These are phyloP conservation scores for Fereydounia khargensis DNA, from an alignment of 1,284 basidiomycete species.

Conservation along the genomic window DNA sequence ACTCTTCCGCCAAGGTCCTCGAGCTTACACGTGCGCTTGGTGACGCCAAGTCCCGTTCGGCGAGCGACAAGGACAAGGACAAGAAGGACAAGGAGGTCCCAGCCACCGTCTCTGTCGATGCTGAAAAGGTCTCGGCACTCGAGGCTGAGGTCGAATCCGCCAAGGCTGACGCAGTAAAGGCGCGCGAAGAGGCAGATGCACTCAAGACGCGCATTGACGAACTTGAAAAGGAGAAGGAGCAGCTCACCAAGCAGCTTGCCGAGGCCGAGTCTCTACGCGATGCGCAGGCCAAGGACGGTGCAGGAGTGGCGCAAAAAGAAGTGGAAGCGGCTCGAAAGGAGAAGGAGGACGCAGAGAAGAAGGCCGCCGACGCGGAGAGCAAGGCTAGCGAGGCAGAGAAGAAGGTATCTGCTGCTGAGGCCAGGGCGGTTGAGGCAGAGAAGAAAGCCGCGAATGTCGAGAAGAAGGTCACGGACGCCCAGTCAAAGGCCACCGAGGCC, in stretches of 20 bases:
- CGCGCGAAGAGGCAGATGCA: slow-evolving; percentile 3
- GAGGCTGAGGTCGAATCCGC: slow-evolving; percentile 3
- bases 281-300: too few relatives aligned
- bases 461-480: neutral
- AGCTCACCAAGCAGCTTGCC: neutral
- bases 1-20: slow-evolving; percentile 12
- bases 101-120: neutral
- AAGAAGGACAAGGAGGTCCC: slow-evolving; percentile 10
- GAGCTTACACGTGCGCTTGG: too few relatives aligned
- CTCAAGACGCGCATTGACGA: neutral
- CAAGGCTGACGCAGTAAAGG: slow-evolving; percentile 1
- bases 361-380: slow-evolving; percentile 1
- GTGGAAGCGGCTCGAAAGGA: neutral
- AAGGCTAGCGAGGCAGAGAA: slow-evolving; percentile 42
- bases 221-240: slow-evolving; percentile 3
- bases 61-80: slow-evolving; percentile 28
- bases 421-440: too few relatives aligned
- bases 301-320: too few relatives aligned
- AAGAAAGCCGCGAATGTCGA: slow-evolving; percentile 39
- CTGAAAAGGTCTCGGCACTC: slow-evolving; percentile 9
- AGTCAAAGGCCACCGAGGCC: slow-evolving; percentile 61
- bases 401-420: slow-evolving; percentile 70
- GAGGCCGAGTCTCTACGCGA: neutral
- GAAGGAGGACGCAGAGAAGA: slow-evolving; percentile 2
- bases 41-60: too few relatives aligned